Evolutionary conservation across 495 filamentous ascomycete genomes (phyloP), one percentile per base, ranked within the genome.

Genomic region (Copromyces sp.): DNA sequence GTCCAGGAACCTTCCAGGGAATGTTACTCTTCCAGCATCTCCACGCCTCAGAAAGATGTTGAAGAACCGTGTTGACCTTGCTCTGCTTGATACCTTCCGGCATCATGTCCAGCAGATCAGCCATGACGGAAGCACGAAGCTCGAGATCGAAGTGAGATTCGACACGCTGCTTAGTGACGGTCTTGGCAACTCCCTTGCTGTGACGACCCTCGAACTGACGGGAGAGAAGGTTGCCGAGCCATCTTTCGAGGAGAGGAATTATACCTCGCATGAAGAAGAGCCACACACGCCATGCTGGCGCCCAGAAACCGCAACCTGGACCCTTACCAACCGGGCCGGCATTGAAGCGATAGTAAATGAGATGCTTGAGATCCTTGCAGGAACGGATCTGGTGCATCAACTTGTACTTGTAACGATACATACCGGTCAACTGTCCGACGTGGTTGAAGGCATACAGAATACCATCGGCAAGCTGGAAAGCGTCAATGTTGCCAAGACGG

Each of bases 401-500:
- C 85, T 99, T 99, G 85, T 99, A 99, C 87, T 99, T 99, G 89
- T 99, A 99, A 38, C 96, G 93, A 83, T 99, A 99, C 96, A 99
- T 99, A 77, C 96, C 96, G 37, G 96, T 99, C 70, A 99, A 85
- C 83, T 99, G 96, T 69, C 96, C 96, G 72, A 99, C 96, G 77
- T 99, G 96, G 83, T 99, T 99, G 86, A 99, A 98, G 39, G 96
- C 96, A 78, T 98, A 99, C 11, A 98, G 86, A 71, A 99, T 99
- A 81, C 96, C 96, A 81, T 99, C 96, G 4, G 96, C 96, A 71
- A 99, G 90, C 80, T 99, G 96, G 86, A 98, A 99, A 40, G 96
- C 96, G 80, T 99, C 96, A 74, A 99, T 98, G 77, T 99, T 99
- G 68, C 96, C 96, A 68, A 99, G 86, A 8, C 96, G 91, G 76